Percentiles rank a stretch among this genome's conserved stretches.
Evolutionary conservation across 2,329 filamentous ascomycete species (phyloP).

Genomic region (Fusarium musae): DNA sequence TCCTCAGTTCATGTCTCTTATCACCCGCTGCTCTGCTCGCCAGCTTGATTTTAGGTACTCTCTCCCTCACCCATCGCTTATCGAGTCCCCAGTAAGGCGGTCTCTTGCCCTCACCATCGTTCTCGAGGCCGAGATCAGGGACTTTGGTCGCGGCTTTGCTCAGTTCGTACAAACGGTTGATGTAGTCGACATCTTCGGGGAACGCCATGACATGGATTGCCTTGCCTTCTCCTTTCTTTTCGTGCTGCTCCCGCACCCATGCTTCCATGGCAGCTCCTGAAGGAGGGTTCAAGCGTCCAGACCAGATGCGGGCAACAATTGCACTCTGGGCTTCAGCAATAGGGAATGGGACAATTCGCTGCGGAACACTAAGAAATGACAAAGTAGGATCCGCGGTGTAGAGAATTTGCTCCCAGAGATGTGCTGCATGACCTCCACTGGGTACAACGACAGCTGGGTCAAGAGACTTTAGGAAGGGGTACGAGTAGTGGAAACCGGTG

Average conservation of each 20-base stretch:
- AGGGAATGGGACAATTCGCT: slow-evolving; percentile 78
- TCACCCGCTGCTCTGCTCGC: slow-evolving; percentile 52
- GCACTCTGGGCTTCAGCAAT: slow-evolving; percentile 75
- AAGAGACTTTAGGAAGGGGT: slow-evolving; percentile 71
- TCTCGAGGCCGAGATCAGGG: slow-evolving; percentile 48
- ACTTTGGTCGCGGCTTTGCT: slow-evolving; percentile 52
- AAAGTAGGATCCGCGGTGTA: slow-evolving; percentile 73
- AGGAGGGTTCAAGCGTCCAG: slow-evolving; percentile 69
- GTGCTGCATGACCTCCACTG: slow-evolving; percentile 72
- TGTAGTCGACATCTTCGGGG: slow-evolving; percentile 68
- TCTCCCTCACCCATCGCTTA: slow-evolving; percentile 53
- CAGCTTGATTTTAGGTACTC: slow-evolving; percentile 55
- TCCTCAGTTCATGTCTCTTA: slow-evolving; percentile 48
- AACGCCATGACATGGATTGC: slow-evolving; percentile 56
- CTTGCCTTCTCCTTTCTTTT: slow-evolving; percentile 56
- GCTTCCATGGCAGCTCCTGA: slow-evolving; percentile 63
- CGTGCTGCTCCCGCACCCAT: slow-evolving; percentile 69
- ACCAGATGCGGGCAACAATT: slow-evolving; percentile 73
- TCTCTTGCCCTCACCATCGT: slow-evolving; percentile 51
- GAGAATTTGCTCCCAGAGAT: slow-evolving; percentile 77
- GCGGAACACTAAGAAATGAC: slow-evolving; percentile 71
- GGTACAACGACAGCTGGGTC: slow-evolving; percentile 64
- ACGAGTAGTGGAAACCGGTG: slow-evolving; percentile 86
- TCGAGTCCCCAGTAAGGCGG: slow-evolving; percentile 55
- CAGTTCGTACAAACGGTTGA: slow-evolving; percentile 66